phyloP scores from a whole-genome alignment of 768 basidiomycete genomes.

The Lactarius sp. region DNA sequence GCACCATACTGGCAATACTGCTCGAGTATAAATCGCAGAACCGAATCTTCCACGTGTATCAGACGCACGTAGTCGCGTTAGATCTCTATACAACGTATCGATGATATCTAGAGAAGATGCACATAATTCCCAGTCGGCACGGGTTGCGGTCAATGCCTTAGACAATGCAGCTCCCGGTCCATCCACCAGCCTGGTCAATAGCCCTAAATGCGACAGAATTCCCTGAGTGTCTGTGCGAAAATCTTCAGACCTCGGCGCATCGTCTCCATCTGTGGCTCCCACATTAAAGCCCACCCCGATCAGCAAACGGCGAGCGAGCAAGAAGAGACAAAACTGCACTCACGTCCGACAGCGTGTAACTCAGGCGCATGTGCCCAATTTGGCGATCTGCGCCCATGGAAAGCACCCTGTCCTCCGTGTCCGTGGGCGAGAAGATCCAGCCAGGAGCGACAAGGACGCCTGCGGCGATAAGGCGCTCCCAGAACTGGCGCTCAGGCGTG shows the following conservation, averaged over 20 bases:
- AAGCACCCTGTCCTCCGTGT: not conserved
- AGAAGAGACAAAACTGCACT: conserved; percentile 19
- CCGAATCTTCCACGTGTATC: too few species aligned
- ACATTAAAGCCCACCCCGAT: not conserved
- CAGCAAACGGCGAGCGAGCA: not conserved
- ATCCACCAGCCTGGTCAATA: not conserved
- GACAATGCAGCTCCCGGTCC: too few species aligned
- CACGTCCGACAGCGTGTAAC: conserved; percentile 53
- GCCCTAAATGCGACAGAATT: conserved; percentile 12
- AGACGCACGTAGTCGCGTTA: too few species aligned
- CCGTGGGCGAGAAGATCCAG: conserved; percentile 41
- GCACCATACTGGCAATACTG: not conserved
- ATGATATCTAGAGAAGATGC: too few species aligned
- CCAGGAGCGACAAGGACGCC: conserved; percentile 66
- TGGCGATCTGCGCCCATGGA: conserved; percentile 21
- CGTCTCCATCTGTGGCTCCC: conserved; percentile 24
- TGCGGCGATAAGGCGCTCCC: conserved; percentile 52
- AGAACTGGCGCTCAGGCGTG: conserved; percentile 56
- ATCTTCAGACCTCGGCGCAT: conserved; percentile 12
- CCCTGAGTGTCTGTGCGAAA: conserved; percentile 15
- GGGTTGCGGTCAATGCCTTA: too few species aligned
- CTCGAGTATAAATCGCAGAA: not conserved
- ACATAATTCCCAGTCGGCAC: too few species aligned
- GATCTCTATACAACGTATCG: too few species aligned
- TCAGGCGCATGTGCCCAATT: conserved; percentile 51